Conservation (phyloP, 2,329 filamentous ascomycete genomes). For the Aureobasidium sp. region DNA sequence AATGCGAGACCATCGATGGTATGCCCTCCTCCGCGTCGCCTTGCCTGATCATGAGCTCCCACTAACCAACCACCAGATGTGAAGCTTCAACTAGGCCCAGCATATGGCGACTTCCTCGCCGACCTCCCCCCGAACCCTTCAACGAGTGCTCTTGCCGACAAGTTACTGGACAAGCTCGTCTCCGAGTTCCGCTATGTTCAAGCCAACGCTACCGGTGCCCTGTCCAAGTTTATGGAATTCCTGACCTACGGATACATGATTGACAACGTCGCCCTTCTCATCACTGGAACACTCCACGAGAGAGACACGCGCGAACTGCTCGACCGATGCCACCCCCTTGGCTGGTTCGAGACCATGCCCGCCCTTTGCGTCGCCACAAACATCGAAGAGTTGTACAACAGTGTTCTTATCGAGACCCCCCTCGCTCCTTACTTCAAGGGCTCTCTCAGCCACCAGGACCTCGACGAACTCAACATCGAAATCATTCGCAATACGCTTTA, state of each 20-base stretch:
- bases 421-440: conserved; percentile 96
- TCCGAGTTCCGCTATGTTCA: conserved; percentile 95
- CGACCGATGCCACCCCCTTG: conserved; percentile 90
- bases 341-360: conserved; percentile 98
- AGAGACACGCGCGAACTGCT: conserved; percentile 91
- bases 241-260: conserved; percentile 99
- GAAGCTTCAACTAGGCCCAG: conserved; percentile 91
- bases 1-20: conserved; percentile 96
- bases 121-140: conserved; percentile 92
- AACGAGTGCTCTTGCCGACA: conserved; percentile 86
- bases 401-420: conserved; percentile 91
- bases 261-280: conserved; percentile 95
- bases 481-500: conserved; percentile 97
- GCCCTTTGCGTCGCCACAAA: conserved; percentile 97
- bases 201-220: conserved; percentile 82
- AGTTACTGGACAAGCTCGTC: conserved; percentile 96
- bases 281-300: conserved; percentile 95
- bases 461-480: conserved; percentile 98
- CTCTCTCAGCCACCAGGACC: conserved; percentile 87
- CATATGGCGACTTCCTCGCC: conserved; percentile 94
- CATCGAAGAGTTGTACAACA: conserved; percentile 98
- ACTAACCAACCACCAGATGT: conserved; percentile 56
- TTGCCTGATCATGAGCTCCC: background rate
- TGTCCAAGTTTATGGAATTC: conserved; percentile 95
- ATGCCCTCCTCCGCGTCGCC: conserved; percentile 9